A percentile compares a stretch with the other conserved stretches of the same genome.
phyloP scores from a whole-genome alignment of 1,139 yeast species.

The Suhomyces bokatorum region DNA sequence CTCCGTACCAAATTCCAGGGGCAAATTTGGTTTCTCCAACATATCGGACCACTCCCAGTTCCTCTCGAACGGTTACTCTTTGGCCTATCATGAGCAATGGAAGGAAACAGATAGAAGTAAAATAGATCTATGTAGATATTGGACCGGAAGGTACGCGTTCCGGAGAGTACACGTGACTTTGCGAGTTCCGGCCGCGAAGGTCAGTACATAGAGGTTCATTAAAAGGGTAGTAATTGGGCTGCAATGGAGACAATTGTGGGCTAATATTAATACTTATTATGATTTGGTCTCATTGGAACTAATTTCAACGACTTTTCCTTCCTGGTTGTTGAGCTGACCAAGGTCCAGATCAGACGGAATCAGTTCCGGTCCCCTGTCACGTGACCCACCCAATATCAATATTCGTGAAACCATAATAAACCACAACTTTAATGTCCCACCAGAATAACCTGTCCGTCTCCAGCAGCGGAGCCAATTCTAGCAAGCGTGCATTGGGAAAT shows the following conservation, averaged over 20 bases:
- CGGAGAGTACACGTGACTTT: not conserved
- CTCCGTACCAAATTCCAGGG: slow-evolving; percentile 75
- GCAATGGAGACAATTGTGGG: no score
- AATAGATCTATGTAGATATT: not conserved
- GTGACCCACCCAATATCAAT: slow-evolving; percentile 5
- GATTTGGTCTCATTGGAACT: no score
- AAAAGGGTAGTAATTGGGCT: not conserved
- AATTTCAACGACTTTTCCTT: no score
- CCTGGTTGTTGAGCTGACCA: no score
- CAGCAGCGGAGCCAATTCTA: slow-evolving; percentile 15
- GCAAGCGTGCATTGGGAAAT: slow-evolving; percentile 31
- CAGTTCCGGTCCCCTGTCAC: no score
- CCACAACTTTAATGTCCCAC: slow-evolving; percentile 15
- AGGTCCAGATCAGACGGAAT: no score
- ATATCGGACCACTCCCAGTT: slow-evolving; percentile 48
- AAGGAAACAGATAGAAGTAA: not conserved
- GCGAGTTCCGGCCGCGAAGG: slow-evolving; percentile 2
- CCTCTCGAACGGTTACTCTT: slow-evolving; percentile 41
- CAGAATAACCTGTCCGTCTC: slow-evolving; percentile 16
- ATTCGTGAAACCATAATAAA: slow-evolving; percentile 1
- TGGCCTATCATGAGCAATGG: slow-evolving; percentile 29
- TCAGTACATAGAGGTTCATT: not conserved
- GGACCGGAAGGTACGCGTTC: slow-evolving; percentile 4
- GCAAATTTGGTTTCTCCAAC: slow-evolving; percentile 60
- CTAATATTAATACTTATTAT: no score